Percentiles rank a stretch among this genome's conserved stretches.
Conservation (phyloP, 1,284 basidiomycete genomes). For the Trichosporon ovoides region DNA sequence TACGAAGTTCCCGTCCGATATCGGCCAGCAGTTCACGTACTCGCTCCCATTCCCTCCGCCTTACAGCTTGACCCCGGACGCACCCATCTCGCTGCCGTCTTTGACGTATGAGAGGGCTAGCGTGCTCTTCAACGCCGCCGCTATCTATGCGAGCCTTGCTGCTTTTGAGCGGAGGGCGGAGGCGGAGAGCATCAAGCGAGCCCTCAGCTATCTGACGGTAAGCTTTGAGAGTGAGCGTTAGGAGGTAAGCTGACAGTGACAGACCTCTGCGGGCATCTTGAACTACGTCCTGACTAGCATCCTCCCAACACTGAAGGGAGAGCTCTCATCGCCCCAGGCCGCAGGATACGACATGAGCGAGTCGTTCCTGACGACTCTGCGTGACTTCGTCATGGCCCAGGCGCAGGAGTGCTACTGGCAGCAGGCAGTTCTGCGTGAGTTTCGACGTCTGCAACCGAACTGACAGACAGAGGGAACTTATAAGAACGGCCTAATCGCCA, state of each 20-base stretch:
- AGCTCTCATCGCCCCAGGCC: conserved; percentile 49
- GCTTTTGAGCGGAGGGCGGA: conserved; percentile 59
- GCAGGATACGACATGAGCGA: conserved; percentile 59
- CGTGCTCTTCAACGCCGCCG: conserved; percentile 76
- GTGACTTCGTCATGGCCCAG: conserved; percentile 81
- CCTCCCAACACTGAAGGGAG: conserved; percentile 57
- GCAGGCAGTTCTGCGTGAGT: conserved; percentile 72
- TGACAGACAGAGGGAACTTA: conserved; percentile 57
- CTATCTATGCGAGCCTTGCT: conserved; percentile 60
- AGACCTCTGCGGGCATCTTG: conserved; percentile 74
- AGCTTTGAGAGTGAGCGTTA: conserved; percentile 23
- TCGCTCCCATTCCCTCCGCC: conserved; percentile 61
- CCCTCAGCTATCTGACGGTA: conserved; percentile 67
- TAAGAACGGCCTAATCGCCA: conserved; percentile 80
- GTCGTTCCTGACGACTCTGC: conserved; percentile 61
- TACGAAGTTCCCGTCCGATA: conserved; percentile 65
- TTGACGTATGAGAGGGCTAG: conserved; percentile 71
- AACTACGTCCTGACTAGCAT: conserved; percentile 60
- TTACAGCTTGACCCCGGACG: conserved; percentile 47
- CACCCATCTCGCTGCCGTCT: conserved; percentile 64
- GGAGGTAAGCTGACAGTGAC: background rate
- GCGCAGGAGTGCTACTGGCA: conserved; percentile 98
- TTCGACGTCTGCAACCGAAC: background rate
- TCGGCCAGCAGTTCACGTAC: conserved; percentile 70
- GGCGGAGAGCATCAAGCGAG: conserved; percentile 67